Conservation (phyloP, 1,284 basidiomycete genomes). For the Pascua guehoae region DNA sequence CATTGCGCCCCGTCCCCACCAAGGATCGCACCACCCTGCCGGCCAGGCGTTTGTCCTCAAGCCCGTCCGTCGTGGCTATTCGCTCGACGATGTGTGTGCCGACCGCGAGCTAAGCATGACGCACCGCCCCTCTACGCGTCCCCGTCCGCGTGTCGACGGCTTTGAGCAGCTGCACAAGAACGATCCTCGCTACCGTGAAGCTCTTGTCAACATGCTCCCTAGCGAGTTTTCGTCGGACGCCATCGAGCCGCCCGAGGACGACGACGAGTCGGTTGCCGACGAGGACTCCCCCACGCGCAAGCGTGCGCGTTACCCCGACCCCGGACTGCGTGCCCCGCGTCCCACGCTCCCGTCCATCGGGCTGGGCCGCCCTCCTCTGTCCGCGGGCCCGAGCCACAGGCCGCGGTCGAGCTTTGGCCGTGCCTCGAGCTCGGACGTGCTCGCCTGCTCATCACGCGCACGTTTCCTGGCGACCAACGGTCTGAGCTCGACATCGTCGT, state of each 20-base stretch:
- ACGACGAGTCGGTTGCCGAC: slow-evolving; percentile 17
- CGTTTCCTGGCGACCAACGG: slow-evolving; percentile 14
- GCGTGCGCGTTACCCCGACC: slow-evolving; percentile 14
- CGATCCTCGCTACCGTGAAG: slow-evolving; percentile 23
- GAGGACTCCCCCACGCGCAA: slow-evolving; percentile 24
- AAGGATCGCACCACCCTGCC: slow-evolving; percentile 1
- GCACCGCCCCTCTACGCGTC: slow-evolving; percentile 13
- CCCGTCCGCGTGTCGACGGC: slow-evolving; percentile 13
- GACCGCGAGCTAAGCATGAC: slow-evolving; percentile 25
- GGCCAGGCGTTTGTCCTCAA: slow-evolving; percentile 10
- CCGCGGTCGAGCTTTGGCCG: slow-evolving; percentile 21
- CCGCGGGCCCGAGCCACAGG: slow-evolving; percentile 7
- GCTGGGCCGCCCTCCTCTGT: slow-evolving; percentile 10
- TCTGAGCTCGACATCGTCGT: background rate
- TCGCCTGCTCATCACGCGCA: slow-evolving; percentile 21
- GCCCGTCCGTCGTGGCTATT: slow-evolving; percentile 18
- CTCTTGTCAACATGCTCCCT: slow-evolving; percentile 20
- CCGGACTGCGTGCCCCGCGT: slow-evolving; percentile 7
- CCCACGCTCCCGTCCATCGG: slow-evolving; percentile 20
- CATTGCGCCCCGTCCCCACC: slow-evolving; percentile 15
- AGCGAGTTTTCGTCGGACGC: slow-evolving; percentile 21
- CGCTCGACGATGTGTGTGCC: slow-evolving; percentile 22
- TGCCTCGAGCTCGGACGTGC: slow-evolving; percentile 18
- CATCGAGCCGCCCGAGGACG: slow-evolving; percentile 20
- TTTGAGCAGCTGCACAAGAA: slow-evolving; percentile 23